Evolutionary conservation across 805 yeast species (phyloP).

Genomic region (Hanseniaspora clermontiae): DNA sequence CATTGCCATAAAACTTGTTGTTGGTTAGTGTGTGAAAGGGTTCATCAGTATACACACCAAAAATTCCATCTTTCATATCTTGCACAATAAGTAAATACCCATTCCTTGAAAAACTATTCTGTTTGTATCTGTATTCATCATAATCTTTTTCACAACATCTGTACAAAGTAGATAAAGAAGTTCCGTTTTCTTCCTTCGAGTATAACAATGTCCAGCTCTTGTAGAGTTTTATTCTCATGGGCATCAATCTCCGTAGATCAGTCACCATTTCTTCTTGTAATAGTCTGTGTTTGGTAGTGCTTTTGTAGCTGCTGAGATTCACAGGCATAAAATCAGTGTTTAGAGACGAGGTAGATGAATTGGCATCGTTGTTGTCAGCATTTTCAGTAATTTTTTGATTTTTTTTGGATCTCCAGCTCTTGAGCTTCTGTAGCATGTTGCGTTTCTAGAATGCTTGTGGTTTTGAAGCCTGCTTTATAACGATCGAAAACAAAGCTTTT

Average conservation of each 20-base stretch:
- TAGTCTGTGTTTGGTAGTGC: conserved; percentile 45
- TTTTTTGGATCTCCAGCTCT: background rate
- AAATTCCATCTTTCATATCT: conserved; percentile 50
- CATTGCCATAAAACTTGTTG: conserved; percentile 76
- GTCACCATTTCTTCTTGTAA: conserved; percentile 54
- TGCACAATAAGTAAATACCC: conserved; percentile 68
- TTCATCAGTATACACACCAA: conserved; percentile 75
- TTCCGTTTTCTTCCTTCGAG: conserved; percentile 86
- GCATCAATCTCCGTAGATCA: conserved; percentile 59
- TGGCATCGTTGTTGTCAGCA: background rate
- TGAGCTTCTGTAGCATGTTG: background rate
- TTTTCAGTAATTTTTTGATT: background rate
- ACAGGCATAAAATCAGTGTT: conserved; percentile 26
- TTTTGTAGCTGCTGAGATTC: conserved; percentile 46
- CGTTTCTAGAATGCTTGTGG: background rate
- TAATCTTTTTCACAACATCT: conserved; percentile 24
- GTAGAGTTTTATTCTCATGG: conserved; percentile 64
- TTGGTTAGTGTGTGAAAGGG: conserved; percentile 57
- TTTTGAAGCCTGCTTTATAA: no score
- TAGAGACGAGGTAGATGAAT: background rate
- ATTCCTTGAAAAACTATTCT: conserved; percentile 30
- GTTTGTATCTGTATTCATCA: conserved; percentile 34
- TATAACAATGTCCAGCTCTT: conserved; percentile 68
- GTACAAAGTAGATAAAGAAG: conserved; percentile 71
- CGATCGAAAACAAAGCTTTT: no score